phyloP scores from a whole-genome alignment of 1,284 basidiomycete species.

The Waitea zeae region DNA sequence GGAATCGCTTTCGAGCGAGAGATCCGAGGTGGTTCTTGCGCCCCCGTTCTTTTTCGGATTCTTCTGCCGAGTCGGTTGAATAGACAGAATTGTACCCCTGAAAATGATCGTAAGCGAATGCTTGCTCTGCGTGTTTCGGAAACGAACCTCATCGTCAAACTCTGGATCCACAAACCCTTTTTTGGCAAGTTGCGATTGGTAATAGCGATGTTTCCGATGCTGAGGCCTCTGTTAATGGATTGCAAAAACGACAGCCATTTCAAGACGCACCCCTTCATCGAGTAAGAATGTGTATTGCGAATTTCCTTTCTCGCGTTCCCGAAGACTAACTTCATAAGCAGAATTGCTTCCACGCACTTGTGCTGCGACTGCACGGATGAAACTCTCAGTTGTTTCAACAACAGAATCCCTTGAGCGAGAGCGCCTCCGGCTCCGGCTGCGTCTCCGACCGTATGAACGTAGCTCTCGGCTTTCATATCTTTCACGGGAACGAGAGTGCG shows the following conservation, averaged over 20 bases:
- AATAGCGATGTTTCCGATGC: slow-evolving; percentile 73
- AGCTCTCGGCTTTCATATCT: slow-evolving; percentile 22
- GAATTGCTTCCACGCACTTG: slow-evolving; percentile 53
- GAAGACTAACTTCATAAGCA: slow-evolving; percentile 60
- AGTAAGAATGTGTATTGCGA: slow-evolving; percentile 70
- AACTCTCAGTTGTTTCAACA: slow-evolving; percentile 62
- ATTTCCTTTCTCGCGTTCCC: slow-evolving; percentile 66
- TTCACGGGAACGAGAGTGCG: slow-evolving; percentile 15
- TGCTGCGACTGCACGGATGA: slow-evolving; percentile 71
- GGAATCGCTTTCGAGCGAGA: slow-evolving; percentile 68
- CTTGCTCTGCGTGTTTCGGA: too few species aligned
- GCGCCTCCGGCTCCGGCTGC: too few species aligned
- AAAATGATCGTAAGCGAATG: background rate
- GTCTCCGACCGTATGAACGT: too few species aligned
- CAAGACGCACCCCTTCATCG: slow-evolving; percentile 32
- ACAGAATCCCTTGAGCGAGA: slow-evolving; percentile 36
- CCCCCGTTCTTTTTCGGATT: slow-evolving; percentile 70
- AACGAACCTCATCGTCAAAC: slow-evolving; percentile 73
- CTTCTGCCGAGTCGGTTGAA: slow-evolving; percentile 90
- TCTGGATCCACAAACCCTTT: slow-evolving; percentile 39
- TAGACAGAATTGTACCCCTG: slow-evolving; percentile 86
- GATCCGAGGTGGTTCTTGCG: slow-evolving; percentile 62
- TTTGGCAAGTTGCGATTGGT: slow-evolving; percentile 57
- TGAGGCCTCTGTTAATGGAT: slow-evolving; percentile 15
- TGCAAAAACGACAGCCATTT: slow-evolving; percentile 6